Base-by-base conservation (phyloP, 192 early-diverging fungal genomes). In the Funneliformis mosseae region DNA sequence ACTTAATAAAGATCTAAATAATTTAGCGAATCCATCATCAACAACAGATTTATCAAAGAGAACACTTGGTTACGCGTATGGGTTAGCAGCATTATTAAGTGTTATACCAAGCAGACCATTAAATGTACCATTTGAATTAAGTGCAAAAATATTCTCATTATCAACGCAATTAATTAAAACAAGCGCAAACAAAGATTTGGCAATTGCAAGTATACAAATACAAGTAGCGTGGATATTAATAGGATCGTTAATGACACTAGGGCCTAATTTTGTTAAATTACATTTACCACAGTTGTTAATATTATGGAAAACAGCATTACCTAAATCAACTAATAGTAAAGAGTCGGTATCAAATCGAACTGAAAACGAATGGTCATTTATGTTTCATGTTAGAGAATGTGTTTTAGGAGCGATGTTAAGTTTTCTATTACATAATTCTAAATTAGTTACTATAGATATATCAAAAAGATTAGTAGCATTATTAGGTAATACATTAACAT, bases 211-310 rank as follows among this genome's bases (percentile, higher is more conserved):
- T 71, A 85, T 88, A 23, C 94, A 95, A 64, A 70, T 89, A 12
- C 91, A 93, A 46, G 91, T 95, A 12, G 94, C 90, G 0, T 97
- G 96, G 96, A 91, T 86, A 11, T 82, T 97, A 10, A 88, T 97
- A 9, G 92, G 91, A 3, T 85, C 91, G 0, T 80, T 97, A 27
- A 92, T 95, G 90, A 87, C 87, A 42, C 83, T 97, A 6, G 96
- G 96, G 0, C 92, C 94, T 8, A 90, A 95, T 60, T 92, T 97
- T 81, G 93, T 94, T 45, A 90, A 88, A 50, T 89, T 95, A 59
- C 93, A 97, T 80, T 76, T 94, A 4, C 89, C 94, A 8, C 93
- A 96, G 76, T 83, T 96, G 23, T 78, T 95, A 4, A 77, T 93
- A 1, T 86, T 95, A 9, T 97, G 96, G 96, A 95, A 93, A 79